A percentile compares a stretch with the other conserved stretches of the same genome.
Conservation (phyloP, 768 basidiomycete species). For the Pleurotus eryngii region DNA sequence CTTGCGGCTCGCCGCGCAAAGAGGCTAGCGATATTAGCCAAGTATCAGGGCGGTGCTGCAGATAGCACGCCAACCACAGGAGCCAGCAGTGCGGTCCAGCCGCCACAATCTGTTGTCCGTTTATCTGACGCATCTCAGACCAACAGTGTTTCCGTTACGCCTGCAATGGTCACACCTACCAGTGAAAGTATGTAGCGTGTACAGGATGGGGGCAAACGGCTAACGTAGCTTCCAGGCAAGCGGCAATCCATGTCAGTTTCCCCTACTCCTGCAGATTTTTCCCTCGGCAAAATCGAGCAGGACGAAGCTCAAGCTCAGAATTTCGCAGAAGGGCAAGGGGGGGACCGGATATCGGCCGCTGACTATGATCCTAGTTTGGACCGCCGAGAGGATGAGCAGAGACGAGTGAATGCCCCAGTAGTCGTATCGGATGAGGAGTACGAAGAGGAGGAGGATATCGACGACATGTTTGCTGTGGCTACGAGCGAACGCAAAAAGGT, state of each 20-base stretch:
- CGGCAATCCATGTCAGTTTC: constrained; percentile 56
- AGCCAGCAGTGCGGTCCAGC: constrained; percentile 72
- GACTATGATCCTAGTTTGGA: constrained; percentile 85
- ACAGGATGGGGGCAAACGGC: background rate
- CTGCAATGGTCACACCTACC: constrained; percentile 16
- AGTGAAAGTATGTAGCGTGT: constrained; percentile 6
- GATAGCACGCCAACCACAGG: constrained; percentile 51
- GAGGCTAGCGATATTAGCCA: constrained; percentile 78
- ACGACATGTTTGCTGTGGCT: constrained; percentile 91
- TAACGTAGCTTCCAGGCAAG: constrained; percentile 31
- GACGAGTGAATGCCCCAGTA: constrained; percentile 47
- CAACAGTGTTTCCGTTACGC: constrained; percentile 39
- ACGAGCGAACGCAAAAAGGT: constrained; percentile 41
- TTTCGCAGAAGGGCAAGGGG: constrained; percentile 36
- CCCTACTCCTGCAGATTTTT: constrained; percentile 58
- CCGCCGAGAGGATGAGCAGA: constrained; percentile 79
- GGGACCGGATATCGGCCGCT: constrained; percentile 82
- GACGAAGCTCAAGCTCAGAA: constrained; percentile 45
- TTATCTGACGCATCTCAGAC: constrained; percentile 66
- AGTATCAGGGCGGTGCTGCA: constrained; percentile 50
- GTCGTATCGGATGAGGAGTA: constrained; percentile 45
- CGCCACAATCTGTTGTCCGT: constrained; percentile 55
- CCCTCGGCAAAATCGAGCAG: constrained; percentile 64
- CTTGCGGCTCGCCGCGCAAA: constrained; percentile 68
- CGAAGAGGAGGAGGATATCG: constrained; percentile 79